phyloP scores from a whole-genome alignment of 768 basidiomycete species.

The Fistulinella prunicolor region DNA sequence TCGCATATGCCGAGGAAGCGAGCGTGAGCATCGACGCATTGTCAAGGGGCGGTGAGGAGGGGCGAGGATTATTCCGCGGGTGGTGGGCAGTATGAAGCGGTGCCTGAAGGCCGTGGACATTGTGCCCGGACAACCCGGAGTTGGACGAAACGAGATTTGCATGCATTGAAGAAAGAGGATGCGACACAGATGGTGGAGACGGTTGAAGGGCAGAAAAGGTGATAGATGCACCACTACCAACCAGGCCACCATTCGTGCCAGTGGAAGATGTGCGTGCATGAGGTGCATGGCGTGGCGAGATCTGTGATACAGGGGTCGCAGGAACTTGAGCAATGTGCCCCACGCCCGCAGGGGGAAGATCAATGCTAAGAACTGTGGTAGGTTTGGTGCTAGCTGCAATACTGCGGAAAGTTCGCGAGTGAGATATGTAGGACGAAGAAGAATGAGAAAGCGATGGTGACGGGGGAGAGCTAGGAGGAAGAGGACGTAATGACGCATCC shows the following conservation, averaged over 20 bases:
- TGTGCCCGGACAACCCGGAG: slow-evolving; percentile 29
- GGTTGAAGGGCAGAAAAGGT: slow-evolving; percentile 72
- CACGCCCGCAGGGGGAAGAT: slow-evolving; percentile 75
- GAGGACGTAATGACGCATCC: slow-evolving; percentile 86
- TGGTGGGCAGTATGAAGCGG: slow-evolving; percentile 91
- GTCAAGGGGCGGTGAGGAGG: slow-evolving; percentile 85
- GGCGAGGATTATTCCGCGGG: slow-evolving; percentile 93
- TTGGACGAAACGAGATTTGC: slow-evolving; percentile 24
- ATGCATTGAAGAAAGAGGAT: slow-evolving; percentile 38
- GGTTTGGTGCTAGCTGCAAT: slow-evolving; percentile 90
- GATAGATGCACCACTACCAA: slow-evolving; percentile 55
- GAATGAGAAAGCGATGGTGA: slow-evolving; percentile 84
- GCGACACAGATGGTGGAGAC: slow-evolving; percentile 42
- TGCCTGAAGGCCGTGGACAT: slow-evolving; percentile 54
- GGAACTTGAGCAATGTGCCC: slow-evolving; percentile 91
- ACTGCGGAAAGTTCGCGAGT: slow-evolving; percentile 77
- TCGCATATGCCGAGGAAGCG: slow-evolving; percentile 88
- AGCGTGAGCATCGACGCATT: slow-evolving; percentile 92
- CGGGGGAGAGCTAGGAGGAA: slow-evolving; percentile 85
- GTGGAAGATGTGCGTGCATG: slow-evolving; percentile 64
- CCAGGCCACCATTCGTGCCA: slow-evolving; percentile 43
- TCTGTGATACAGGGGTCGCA: slow-evolving; percentile 50
- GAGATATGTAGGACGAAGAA: slow-evolving; percentile 80
- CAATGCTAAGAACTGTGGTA: slow-evolving; percentile 89
- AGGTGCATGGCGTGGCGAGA: slow-evolving; percentile 48